Base-by-base conservation (phyloP, 192 early-diverging fungal genomes). In the Oehlia diaphana region DNA sequence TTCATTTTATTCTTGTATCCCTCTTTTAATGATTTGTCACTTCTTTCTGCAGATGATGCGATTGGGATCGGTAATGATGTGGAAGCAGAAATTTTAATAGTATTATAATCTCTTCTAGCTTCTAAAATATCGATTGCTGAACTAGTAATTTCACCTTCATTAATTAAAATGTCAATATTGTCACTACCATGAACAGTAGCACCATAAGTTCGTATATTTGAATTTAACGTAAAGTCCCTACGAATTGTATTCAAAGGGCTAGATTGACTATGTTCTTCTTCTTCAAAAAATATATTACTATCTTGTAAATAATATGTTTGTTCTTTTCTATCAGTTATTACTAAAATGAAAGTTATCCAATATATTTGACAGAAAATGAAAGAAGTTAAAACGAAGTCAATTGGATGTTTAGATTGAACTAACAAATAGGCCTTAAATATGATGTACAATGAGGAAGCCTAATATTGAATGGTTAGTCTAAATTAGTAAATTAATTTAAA, bases 401-500 rank as follows among this genome's bases (percentile, higher is more conserved):
- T 21, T 31, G 21, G 0, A 35, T 26, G 73, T 58, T 74, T 74
- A 74, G 31, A 44, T 58, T 74, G 73, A 35, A 42, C n/a, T 21
- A 61, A n/a, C 8, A 74, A 23, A 42, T 33, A 37, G n/a, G 58
- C 9, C 33, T 74, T 74, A 47, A 58, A 74, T 61, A 74, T 74
- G 3, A 62, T 62, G 9, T 74, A 61, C n/a, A 58, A 2, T 61
- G 73, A 33, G 10, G 73, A 74, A 19, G 7, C 53, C 73, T 74
- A 42, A 16, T 28, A 58, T 28, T 14, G 9, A 16, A 58, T 21
- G 26, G 26, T 26, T 50, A 9, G 39, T 31, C 23, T 13, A 12
- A 33, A 61, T 23, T 21, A 10, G 12, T 23, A 31, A 37, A 2
- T 26, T 74, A n/a, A 33, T 19, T 23, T 67, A n/a, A 33, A 33